Percentiles rank a stretch among this genome's conserved stretches.
These are phyloP conservation scores for Marsdenia floribunda DNA, from an alignment of 257 asterid species.

Conservation along the genomic window DNA sequence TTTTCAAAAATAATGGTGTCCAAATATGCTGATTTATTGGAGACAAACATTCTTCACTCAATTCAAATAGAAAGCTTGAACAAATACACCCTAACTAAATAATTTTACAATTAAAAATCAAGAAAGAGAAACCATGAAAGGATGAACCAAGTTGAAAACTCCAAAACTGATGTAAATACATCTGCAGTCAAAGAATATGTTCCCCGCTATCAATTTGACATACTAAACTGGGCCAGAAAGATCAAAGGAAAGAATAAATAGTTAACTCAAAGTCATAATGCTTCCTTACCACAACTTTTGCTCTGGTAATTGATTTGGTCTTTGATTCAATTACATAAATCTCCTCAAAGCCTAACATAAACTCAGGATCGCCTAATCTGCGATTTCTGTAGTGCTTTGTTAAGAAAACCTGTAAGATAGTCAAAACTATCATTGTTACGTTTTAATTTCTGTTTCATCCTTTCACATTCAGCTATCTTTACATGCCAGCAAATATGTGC, in stretches of 20 bases:
- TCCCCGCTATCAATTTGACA: neutral
- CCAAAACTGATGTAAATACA: no score
- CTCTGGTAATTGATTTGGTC: constrained; percentile 83
- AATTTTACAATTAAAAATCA: no score
- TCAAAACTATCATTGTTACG: neutral
- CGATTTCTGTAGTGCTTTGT: constrained; percentile 90
- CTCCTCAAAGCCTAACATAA: constrained; percentile 85
- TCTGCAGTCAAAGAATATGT: neutral
- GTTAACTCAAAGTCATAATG: neutral
- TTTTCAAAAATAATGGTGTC: no score
- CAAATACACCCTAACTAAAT: no score
- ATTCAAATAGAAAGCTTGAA: no score
- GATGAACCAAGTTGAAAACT: neutral
- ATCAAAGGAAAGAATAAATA: neutral
- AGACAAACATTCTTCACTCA: no score
- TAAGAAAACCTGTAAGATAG: constrained; percentile 60
- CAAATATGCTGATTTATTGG: no score
- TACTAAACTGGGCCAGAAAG: neutral
- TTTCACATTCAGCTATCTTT: neutral
- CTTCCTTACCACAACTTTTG: constrained; percentile 73
- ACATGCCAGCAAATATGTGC: neutral
- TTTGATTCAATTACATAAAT: constrained; percentile 88
- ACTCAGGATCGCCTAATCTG: constrained; percentile 79
- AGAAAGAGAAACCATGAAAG: neutral
- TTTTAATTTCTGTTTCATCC: neutral